A percentile compares a stretch with the other conserved stretches of the same genome.
Conservation (phyloP, 345 rosid genomes). For the Punica granatum region DNA sequence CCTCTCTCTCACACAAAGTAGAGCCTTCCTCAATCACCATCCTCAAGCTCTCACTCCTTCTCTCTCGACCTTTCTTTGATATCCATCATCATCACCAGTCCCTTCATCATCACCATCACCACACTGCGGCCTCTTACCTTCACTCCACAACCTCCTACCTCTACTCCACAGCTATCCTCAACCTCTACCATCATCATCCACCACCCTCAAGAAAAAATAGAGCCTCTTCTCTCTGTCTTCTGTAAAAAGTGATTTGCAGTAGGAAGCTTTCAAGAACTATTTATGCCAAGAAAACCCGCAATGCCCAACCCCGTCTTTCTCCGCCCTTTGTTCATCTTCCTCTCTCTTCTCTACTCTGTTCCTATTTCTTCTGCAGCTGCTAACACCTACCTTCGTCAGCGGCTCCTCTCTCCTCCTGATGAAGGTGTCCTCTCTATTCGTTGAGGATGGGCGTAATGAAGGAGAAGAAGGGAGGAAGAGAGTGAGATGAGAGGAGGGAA, state of each 20-base stretch:
- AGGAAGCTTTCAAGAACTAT: neutral
- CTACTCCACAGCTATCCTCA: neutral
- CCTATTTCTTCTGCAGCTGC: conserved; percentile 5
- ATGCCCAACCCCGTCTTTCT: neutral
- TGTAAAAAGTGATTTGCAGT: neutral
- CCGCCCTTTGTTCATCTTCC: conserved; percentile 5
- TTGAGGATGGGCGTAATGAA: too few species aligned
- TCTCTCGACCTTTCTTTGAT: too few species aligned
- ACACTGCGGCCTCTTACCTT: too few species aligned
- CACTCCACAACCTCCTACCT: too few species aligned
- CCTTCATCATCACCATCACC: too few species aligned
- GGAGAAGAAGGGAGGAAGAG: too few species aligned
- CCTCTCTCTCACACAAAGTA: neutral
- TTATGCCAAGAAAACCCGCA: neutral
- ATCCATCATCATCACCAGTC: too few species aligned
- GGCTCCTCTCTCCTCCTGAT: too few species aligned
- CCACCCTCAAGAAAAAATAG: neutral
- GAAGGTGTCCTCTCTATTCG: too few species aligned
- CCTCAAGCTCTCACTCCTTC: too few species aligned
- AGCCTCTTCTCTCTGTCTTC: neutral
- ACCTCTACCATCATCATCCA: neutral
- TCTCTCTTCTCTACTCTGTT: conserved; percentile 19
- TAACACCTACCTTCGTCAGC: conserved; percentile 14
- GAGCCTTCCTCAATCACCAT: neutral
- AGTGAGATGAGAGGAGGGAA: too few species aligned